Evolutionary conservation across 2,329 filamentous ascomycete genomes (phyloP), one percentile per base, ranked within the genome.

Genomic region (Alternaria brassicae): DNA sequence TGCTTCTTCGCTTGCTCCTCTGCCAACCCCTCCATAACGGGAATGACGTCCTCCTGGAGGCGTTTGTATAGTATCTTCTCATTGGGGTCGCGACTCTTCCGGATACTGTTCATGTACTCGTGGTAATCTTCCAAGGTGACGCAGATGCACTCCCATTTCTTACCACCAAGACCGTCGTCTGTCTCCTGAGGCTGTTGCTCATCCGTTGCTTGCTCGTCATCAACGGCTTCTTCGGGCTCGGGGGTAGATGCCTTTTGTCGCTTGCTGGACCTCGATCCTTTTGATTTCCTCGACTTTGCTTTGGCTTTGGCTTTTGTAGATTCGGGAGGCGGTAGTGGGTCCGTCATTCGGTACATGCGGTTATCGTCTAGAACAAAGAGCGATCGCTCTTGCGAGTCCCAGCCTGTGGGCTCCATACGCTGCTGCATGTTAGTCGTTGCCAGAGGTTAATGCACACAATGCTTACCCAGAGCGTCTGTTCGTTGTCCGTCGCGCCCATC

Each of bases 321-420:
- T n/a, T 83, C 80, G 13, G 86, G 78, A 6, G 87, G 85, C 2
- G 86, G 82, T 1, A 88, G 86, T 25, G 90, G 85, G 60, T 96
- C 91, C n/a, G 91, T 92, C 61, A 90, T 84, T 56, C 93, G 91
- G 76, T 99, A 99, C 40, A 99, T 83, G 62, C 95, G 87, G 70
- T 97, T 96, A 75, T 99, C 95, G 70, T 98, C 94, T 3, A 99
- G 85, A 3, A 98, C 89, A 72, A 90, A 96, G 74, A 98, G 96
- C 34, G 88, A 89, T 36, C 92, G 89, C 65, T 96, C 93, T 45
- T 97, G 84, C 21, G 88, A 85, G 76, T 99, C 95, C 88, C 92
- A 98, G 9, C 95, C 95, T 62, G 90, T 89, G 0, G 91, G 90
- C 71, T 94, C 91, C 66, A 95, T 92, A 64, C 82, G 82, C 83